Evolutionary conservation across 1,284 basidiomycete species (phyloP), one percentile per base, ranked within the genome.

Genomic region (Cryptococcus sp.): DNA sequence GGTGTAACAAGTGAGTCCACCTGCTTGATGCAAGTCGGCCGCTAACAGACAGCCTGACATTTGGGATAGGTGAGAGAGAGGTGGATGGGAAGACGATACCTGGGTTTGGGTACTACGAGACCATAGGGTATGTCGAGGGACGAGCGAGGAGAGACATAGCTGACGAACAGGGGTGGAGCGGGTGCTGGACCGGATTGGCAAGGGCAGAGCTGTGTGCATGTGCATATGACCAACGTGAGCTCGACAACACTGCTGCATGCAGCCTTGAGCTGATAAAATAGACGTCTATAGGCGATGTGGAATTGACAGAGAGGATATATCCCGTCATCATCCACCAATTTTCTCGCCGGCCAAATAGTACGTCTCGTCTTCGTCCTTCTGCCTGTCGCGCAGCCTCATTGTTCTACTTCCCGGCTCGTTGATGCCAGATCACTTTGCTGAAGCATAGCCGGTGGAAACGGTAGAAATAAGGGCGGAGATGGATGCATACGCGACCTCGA

Each of bases 41-140:
- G 39, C 19, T 36, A 32, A 12, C 10, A 50, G 86, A 83, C 67
- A 94, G 92, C 66, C 74, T 97, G 39, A 97, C 93, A 0, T 97
- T 97, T 21, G 91, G 63, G 5, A 48, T 50, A 12, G 62, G 58
- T 1, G 57, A 89, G 5, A 90, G 89, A 68, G 84, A 65, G 37
- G 88, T 90, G 66, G 83, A 87, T 65, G 82, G 82, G 59, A 62
- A 65, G 57, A 46, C 37, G 25, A 78, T 87, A 43, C 57, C 51
- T 32, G 93, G 92, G 16, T 97, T 89, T 82, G 93, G 93, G 0
- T 95, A 95, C 73, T 95, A 95, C 69, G 92, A 95, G 78, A 87
- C 93, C 0, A 94, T 97, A 50, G 90, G 88, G 48, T 56, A 24
- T 7, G 11, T 45, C 26, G 31, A 19, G 11, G 25, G 16, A 23